A percentile compares a stretch with the other conserved stretches of the same genome.
phyloP scores from a whole-genome alignment of 345 rosid genomes.

The Pistacia integerrima region DNA sequence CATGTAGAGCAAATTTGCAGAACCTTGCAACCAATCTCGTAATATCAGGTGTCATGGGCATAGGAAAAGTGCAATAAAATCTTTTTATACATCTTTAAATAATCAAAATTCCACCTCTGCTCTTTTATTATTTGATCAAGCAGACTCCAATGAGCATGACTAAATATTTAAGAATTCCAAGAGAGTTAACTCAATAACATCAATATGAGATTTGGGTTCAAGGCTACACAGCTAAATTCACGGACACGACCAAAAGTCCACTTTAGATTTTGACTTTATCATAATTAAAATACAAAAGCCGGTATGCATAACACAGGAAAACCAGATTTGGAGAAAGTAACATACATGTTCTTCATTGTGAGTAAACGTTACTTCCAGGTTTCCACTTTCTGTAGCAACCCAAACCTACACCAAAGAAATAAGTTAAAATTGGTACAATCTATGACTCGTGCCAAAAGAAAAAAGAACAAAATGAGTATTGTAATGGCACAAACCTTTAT shows the following conservation, averaged over 20 bases:
- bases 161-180: too few species aligned
- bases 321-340: constrained; percentile 11
- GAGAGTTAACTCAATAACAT: background rate
- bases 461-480: constrained; percentile 2
- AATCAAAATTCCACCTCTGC: too few species aligned
- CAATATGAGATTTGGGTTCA: background rate
- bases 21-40: too few species aligned
- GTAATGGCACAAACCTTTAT: constrained; percentile 56
- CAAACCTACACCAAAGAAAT: constrained; percentile 58
- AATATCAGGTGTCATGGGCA: too few species aligned
- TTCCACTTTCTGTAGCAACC: constrained; percentile 91
- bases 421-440: background rate
- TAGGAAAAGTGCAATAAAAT: too few species aligned
- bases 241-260: background rate
- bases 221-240: constrained; percentile 3
- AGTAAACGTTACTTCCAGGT: constrained; percentile 86
- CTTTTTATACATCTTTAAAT: too few species aligned
- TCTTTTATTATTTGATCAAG: too few species aligned
- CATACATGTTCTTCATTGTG: constrained; percentile 90
- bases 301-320: constrained; percentile 6
- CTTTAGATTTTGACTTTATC: background rate
- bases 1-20: too few species aligned
- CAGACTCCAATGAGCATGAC: too few species aligned
- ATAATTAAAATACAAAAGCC: background rate
- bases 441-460: constrained; percentile 1